Base-by-base conservation (phyloP, 1,139 yeast genomes). In the Saccharomyces hybrid region DNA sequence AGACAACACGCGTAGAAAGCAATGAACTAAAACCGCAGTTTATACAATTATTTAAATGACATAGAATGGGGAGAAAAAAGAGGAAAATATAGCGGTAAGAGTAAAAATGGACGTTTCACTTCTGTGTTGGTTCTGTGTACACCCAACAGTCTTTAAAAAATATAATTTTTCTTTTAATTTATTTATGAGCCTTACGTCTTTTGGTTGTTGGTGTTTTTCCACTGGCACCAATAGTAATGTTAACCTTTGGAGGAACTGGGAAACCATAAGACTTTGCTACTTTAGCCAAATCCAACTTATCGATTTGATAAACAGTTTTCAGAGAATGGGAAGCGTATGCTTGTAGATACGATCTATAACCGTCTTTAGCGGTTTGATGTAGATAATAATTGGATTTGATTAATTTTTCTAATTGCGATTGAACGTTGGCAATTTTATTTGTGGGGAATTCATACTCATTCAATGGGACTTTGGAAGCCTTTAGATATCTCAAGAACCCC, bases 181-280 rank as follows among this genome's bases (percentile, higher is more conserved):
- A 55, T 52, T 55, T 60, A 46, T 59, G 57, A 42, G 59, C 58
- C 55, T 58, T 67, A 55, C 70, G 67, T 57, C 66, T 68, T 58
- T 67, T 68, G 47, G 52, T 50, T 2, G 52, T 47, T 48, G 67
- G 66, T 8, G 86, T 77, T 69, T 84, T 83, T 19, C 95, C 95
- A 70, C 96, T 87, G 50, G 96, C 88, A 16, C 98, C 99, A 63
- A 93, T 89, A 38, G 96, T 86, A 59, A 93, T 91, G 69, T 93
- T 93, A 54, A 93, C 99, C 76, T 90, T 90, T 62, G 99, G 99
- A 49, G 99, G 98, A 24, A 88, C 86, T 51, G 86, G 85, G 74
- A 95, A 93, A 5, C 99, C 99, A 72, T 88, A 93, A 12, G 96
- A 86, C 72, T 86, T 88, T 58, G 97, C 99, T 38, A 93, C 98